Conservation (phyloP, 2,329 filamentous ascomycete genomes). For the Nannizziopsis barbatae region DNA sequence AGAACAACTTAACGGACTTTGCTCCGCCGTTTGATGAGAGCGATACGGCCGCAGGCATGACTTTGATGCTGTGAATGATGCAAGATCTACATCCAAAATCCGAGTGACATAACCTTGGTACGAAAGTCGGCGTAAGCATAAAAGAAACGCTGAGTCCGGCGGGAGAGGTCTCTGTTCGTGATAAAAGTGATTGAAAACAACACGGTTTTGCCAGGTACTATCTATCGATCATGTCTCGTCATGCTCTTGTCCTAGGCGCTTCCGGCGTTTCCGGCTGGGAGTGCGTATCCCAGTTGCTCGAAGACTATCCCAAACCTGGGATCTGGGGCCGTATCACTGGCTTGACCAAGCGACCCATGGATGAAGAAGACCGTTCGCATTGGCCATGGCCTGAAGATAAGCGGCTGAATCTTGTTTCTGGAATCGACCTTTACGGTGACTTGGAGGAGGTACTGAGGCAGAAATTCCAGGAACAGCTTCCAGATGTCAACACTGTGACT, state of each 20-base stretch:
- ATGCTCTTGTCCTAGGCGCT: conserved; percentile 34
- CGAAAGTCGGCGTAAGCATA: no score
- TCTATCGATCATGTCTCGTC: conserved; percentile 2
- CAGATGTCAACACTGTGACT: conserved; percentile 16
- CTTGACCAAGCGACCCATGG: conserved; percentile 32
- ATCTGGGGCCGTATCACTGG: conserved; percentile 32
- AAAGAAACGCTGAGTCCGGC: no score
- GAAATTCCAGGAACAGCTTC: conserved; percentile 12
- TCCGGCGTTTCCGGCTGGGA: conserved; percentile 37
- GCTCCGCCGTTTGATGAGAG: background rate
- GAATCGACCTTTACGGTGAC: conserved; percentile 28
- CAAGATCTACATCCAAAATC: no score
- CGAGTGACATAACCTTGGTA: no score
- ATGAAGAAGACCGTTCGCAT: conserved; percentile 21
- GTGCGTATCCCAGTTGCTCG: conserved; percentile 30
- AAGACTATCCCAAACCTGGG: conserved; percentile 28
- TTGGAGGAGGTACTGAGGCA: conserved; percentile 14
- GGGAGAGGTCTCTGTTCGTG: no score
- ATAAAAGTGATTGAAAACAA: no score
- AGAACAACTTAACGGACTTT: background rate
- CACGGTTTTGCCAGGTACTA: no score
- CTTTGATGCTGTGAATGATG: no score
- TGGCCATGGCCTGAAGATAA: conserved; percentile 28
- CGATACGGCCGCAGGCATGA: background rate
- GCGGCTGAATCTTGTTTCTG: conserved; percentile 31